Conservation (phyloP, 1,284 basidiomycete species). For the Meira nashicola region DNA sequence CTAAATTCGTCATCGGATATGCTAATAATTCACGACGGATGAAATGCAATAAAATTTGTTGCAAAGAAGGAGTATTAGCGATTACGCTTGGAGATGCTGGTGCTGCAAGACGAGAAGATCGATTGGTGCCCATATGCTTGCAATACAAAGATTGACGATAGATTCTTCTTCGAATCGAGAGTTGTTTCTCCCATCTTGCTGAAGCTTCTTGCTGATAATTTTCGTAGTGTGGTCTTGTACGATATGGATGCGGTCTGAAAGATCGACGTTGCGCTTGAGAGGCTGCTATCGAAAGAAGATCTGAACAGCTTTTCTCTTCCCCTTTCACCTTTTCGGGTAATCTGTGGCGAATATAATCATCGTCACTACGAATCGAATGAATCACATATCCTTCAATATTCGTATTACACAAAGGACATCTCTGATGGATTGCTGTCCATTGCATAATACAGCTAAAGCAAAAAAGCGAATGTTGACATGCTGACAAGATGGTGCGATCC, state of each 20-base stretch:
- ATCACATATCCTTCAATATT: conserved; percentile 38
- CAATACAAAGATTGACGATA: conserved; percentile 13
- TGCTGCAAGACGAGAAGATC: neutral
- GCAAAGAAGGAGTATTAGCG: conserved; percentile 14
- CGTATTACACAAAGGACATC: conserved; percentile 49
- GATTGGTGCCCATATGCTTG: conserved; percentile 18
- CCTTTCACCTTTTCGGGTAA: conserved; percentile 15
- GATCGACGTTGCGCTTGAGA: neutral
- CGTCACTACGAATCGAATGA: conserved; percentile 39
- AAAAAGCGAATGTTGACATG: conserved; percentile 48
- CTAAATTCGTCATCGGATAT: conserved; percentile 23
- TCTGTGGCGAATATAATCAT: conserved; percentile 44
- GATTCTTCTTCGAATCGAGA: conserved; percentile 2
- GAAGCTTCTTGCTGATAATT: neutral
- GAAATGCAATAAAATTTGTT: conserved; percentile 37
- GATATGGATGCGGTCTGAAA: neutral
- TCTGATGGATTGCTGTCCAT: conserved; percentile 40
- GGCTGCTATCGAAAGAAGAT: neutral
- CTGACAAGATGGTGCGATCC: conserved; percentile 44
- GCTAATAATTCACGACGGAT: conserved; percentile 45
- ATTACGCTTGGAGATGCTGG: conserved; percentile 10
- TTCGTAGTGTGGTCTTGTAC: neutral
- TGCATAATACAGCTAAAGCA: conserved; percentile 51
- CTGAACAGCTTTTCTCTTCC: neutral
- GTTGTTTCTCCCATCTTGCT: neutral